Evolutionary conservation across 176 grass and related monocot species (phyloP), one percentile per base, ranked within the genome.

Genomic region (Melocanna baccifera): DNA sequence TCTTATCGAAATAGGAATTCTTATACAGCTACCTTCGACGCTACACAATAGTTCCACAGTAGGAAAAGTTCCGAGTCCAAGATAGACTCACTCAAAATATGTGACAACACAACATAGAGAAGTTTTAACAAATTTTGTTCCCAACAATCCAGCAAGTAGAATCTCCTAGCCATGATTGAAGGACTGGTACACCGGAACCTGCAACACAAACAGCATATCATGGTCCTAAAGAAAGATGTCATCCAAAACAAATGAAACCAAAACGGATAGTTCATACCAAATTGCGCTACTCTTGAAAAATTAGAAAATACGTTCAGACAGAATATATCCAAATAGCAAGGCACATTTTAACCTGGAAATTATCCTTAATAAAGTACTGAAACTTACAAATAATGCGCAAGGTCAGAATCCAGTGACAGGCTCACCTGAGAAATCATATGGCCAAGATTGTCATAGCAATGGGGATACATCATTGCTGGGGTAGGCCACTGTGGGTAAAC

Each of bases 181-280:
- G 77, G 93, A 91, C 72, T 99, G 93, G 89, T 94, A 99, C 18
- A 90, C 79, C 5, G 97, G 93, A 82, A 93, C 93, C 97, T 99
- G 88, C 81, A 89, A 47, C 68, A 77, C 40, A 0, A 81, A 78
- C 42, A 86, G 6, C 39, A 62, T 25, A 65, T n/a, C 11, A 2
- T 18, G 1, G 12, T 85, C 32, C 7, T 7, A 79, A 25, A 10
- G 10, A 45, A 69, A 55, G 14, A 63, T 42, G 52, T n/a, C 47
- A 79, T 84, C 22, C 22, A 7, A 16, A 62, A 12, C 10, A 12
- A 68, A 69, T 67, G 11, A 12, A 63, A 20, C n/a, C 41, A 2
- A 50, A 23, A 53, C 12, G n/a, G 58, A 15, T 19, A 79, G 66
- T 7, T 6, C 22, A 79, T 2, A 36, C 47, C 16, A 67, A 66